A percentile compares a stretch with the other conserved stretches of the same genome.
phyloP scores from a whole-genome alignment of 768 basidiomycete genomes.

The Boletus sensibilis region DNA sequence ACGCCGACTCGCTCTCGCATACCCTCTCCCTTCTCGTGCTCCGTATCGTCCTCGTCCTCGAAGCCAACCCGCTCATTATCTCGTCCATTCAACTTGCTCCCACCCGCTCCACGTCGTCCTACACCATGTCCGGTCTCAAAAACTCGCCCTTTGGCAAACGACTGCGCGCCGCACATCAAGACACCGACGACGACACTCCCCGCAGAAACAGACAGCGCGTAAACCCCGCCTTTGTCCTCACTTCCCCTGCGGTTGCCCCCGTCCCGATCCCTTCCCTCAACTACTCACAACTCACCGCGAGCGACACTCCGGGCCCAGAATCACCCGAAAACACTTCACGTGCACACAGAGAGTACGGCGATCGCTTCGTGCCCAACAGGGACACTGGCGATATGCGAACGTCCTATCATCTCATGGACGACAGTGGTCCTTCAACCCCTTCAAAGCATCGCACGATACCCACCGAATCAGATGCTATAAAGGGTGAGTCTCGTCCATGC shows the following conservation, averaged over 20 bases:
- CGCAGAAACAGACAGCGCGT: slow-evolving; percentile 51
- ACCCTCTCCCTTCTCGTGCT: not conserved
- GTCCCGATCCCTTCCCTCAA: slow-evolving; percentile 57
- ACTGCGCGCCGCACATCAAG: slow-evolving; percentile 68
- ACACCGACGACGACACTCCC: slow-evolving; percentile 52
- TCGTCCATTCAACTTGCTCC: not conserved
- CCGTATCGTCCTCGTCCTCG: not conserved
- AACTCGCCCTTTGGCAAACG: slow-evolving; percentile 85
- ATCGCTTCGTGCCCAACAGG: slow-evolving; percentile 64
- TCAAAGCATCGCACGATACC: slow-evolving; percentile 64
- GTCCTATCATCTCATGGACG: slow-evolving; percentile 59
- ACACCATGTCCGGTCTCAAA: slow-evolving; percentile 69
- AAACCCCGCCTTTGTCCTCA: slow-evolving; percentile 53
- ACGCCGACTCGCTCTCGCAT: not conserved
- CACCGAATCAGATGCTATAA: slow-evolving; percentile 72
- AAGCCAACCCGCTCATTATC: slow-evolving; percentile 1
- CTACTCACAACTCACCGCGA: slow-evolving; percentile 49
- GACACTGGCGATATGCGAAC: slow-evolving; percentile 61
- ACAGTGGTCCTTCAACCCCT: slow-evolving; percentile 54
- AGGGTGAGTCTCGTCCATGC: slow-evolving; percentile 45
- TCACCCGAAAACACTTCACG: slow-evolving; percentile 37
- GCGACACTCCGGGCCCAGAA: slow-evolving; percentile 48
- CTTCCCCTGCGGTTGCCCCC: slow-evolving; percentile 32
- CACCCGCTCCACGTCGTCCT: not conserved
- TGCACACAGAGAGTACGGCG: slow-evolving; percentile 43